These are phyloP conservation scores for Fusarium veterinarium DNA, from an alignment of 2,329 filamentous ascomycete species.

Conservation along the genomic window DNA sequence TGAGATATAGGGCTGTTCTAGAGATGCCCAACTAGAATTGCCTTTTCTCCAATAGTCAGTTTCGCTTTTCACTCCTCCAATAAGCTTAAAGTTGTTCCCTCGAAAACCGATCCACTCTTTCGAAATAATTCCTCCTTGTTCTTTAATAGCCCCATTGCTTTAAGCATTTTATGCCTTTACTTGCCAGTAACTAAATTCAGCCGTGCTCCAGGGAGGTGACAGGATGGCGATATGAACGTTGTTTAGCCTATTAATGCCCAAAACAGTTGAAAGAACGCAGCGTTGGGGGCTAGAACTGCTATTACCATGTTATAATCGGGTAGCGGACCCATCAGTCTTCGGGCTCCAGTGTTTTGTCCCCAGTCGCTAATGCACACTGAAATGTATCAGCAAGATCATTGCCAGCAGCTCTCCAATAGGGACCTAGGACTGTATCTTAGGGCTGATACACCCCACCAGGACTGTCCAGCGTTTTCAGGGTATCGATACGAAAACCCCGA, in stretches of 20 bases:
- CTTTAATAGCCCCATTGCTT: too few species aligned
- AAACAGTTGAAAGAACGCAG: too few species aligned
- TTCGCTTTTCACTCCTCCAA: too few species aligned
- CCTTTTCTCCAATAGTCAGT: too few species aligned
- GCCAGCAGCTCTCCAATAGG: neutral
- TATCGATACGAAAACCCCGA: neutral
- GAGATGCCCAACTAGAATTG: neutral
- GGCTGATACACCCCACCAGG: neutral
- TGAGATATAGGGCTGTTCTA: slow-evolving; percentile 13
- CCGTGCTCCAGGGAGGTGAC: too few species aligned
- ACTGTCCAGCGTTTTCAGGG: neutral
- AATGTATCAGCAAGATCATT: neutral
- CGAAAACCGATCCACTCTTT: neutral
- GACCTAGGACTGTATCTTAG: neutral
- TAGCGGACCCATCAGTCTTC: neutral
- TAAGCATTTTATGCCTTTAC: too few species aligned
- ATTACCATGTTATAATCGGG: too few species aligned
- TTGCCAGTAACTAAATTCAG: too few species aligned
- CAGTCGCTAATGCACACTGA: neutral
- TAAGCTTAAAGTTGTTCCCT: rapidly evolving
- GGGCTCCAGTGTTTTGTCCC: neutral
- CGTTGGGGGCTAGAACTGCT: too few species aligned
- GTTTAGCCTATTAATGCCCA: too few species aligned
- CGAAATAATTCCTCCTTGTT: too few species aligned
- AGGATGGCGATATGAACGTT: too few species aligned